phyloP scores from a whole-genome alignment of 1,284 basidiomycete species.

The Moesziomyces globuligerus region DNA sequence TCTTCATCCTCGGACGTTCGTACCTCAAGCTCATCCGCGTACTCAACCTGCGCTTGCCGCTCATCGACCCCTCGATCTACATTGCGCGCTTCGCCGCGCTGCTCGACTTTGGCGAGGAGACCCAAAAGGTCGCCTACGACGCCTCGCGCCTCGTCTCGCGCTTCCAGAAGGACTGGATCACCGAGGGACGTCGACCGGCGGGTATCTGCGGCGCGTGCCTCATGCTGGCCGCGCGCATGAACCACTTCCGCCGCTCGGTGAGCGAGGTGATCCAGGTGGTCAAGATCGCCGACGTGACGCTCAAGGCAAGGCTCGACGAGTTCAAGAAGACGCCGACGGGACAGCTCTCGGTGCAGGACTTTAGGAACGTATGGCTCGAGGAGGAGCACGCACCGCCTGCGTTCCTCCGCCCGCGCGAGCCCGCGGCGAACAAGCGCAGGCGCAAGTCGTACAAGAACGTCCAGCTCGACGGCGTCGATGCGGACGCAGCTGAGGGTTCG shows the following conservation, averaged over 20 bases:
- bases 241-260: conserved; percentile 90
- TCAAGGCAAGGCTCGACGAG: conserved; percentile 93
- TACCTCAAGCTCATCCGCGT: conserved; percentile 93
- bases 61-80: conserved; percentile 96
- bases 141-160: conserved; percentile 92
- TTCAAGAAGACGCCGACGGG: conserved; percentile 91
- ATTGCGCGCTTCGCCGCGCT: conserved; percentile 96
- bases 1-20: conserved; percentile 94
- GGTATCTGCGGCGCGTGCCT: conserved; percentile 97
- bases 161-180: conserved; percentile 98
- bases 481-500: conserved; percentile 10
- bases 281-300: conserved; percentile 93
- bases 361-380: conserved; percentile 88
- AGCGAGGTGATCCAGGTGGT: conserved; percentile 94
- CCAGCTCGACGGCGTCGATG: conserved; percentile 34
- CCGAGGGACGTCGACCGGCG: conserved; percentile 90
- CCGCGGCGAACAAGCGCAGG: conserved; percentile 72
- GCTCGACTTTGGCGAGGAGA: conserved; percentile 95
- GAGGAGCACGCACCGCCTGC: conserved; percentile 91
- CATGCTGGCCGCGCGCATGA: conserved; percentile 96
- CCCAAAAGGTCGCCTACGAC: conserved; percentile 88
- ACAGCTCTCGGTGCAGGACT: conserved; percentile 86
- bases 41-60: conserved; percentile 82
- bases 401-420: conserved; percentile 75
- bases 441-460: conserved; percentile 60